Conservation (phyloP, 2,329 filamentous ascomycete genomes). For the Thermoascus crustaceus region DNA sequence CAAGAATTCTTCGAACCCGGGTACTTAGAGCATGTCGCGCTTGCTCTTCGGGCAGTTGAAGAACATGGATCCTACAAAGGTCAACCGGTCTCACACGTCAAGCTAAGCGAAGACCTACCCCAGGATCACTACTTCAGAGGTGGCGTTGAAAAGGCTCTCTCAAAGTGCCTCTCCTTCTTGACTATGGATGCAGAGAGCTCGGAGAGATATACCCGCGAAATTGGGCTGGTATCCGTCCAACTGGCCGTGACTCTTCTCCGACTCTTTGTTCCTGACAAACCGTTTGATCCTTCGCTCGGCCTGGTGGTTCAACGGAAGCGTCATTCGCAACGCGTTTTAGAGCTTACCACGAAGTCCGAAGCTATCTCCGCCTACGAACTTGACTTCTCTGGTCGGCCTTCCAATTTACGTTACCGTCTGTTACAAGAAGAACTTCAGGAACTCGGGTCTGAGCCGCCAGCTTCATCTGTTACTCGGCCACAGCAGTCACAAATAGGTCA, state of each 20-base stretch:
- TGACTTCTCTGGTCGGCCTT: constrained; percentile 58
- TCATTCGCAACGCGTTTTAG: constrained; percentile 48
- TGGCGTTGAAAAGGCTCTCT: constrained; percentile 22
- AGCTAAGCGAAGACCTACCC: constrained; percentile 15
- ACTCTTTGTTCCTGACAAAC: constrained; percentile 76
- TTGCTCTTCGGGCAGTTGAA: constrained; percentile 18
- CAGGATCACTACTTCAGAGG: constrained; percentile 29
- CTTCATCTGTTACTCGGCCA: constrained; percentile 65
- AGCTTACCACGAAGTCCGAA: constrained; percentile 50
- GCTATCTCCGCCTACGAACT: constrained; percentile 59
- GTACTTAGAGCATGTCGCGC: constrained; percentile 17
- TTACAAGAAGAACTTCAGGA: constrained; percentile 54
- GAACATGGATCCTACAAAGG: constrained; percentile 12
- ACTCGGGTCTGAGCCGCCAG: constrained; percentile 59
- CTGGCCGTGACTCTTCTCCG: constrained; percentile 66
- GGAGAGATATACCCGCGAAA: constrained; percentile 22
- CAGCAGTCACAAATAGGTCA: constrained; percentile 56
- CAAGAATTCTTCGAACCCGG: constrained; percentile 24
- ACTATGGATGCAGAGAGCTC: constrained; percentile 8
- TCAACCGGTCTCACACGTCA: constrained; percentile 9
- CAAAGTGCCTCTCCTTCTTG: constrained; percentile 20
- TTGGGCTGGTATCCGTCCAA: constrained; percentile 62
- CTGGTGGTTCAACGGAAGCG: constrained; percentile 55
- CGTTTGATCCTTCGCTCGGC: constrained; percentile 68
- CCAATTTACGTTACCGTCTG: constrained; percentile 58